phyloP scores from a whole-genome alignment of 352 stramenopile species.

The Phytopythium boreale region DNA sequence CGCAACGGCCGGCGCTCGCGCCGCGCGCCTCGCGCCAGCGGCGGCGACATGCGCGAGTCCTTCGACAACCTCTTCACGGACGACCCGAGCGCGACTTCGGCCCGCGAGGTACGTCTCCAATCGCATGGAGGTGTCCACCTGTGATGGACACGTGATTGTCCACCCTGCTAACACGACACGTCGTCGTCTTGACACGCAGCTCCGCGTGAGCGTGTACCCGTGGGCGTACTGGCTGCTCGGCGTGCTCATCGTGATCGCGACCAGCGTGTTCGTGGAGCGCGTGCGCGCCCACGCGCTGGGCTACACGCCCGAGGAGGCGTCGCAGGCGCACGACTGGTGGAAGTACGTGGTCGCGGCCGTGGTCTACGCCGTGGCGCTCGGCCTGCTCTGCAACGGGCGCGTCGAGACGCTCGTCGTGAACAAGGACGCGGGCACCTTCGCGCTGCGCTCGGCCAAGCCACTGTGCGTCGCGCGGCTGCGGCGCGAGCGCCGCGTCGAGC shows the following conservation, averaged over 20 bases:
- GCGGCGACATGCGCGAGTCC: slow-evolving; percentile 13
- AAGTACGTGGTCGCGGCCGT: slow-evolving; percentile 61
- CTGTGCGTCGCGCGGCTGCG: slow-evolving; percentile 36
- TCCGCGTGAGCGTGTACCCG: slow-evolving; percentile 58
- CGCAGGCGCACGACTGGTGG: slow-evolving; percentile 38
- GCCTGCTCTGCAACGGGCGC: slow-evolving; percentile 45
- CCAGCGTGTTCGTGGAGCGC: slow-evolving; percentile 56
- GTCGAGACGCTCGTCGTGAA: slow-evolving; percentile 65
- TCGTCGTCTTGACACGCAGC: slow-evolving; percentile 14
- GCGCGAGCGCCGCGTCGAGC: slow-evolving; percentile 36
- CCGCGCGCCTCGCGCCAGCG: slow-evolving; percentile 18
- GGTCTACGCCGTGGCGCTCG: slow-evolving; percentile 43
- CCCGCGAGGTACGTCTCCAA: slow-evolving; percentile 17
- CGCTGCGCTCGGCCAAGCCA: slow-evolving; percentile 49
- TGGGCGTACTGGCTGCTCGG: slow-evolving; percentile 60
- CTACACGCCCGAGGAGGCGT: slow-evolving; percentile 5
- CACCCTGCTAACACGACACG: neutral
- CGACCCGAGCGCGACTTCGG: slow-evolving; percentile 17
- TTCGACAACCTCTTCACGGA: slow-evolving; percentile 34
- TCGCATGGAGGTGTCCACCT: neutral
- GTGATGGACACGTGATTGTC: slow-evolving; percentile 1
- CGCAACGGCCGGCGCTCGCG: slow-evolving; percentile 12
- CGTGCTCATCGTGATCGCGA: slow-evolving; percentile 40
- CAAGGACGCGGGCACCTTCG: slow-evolving; percentile 32
- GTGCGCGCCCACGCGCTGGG: slow-evolving; percentile 30